Evolutionary conservation across 495 filamentous ascomycete species (phyloP), one percentile per base, ranked within the genome.

Genomic region (Trichocladium uniseriatum): DNA sequence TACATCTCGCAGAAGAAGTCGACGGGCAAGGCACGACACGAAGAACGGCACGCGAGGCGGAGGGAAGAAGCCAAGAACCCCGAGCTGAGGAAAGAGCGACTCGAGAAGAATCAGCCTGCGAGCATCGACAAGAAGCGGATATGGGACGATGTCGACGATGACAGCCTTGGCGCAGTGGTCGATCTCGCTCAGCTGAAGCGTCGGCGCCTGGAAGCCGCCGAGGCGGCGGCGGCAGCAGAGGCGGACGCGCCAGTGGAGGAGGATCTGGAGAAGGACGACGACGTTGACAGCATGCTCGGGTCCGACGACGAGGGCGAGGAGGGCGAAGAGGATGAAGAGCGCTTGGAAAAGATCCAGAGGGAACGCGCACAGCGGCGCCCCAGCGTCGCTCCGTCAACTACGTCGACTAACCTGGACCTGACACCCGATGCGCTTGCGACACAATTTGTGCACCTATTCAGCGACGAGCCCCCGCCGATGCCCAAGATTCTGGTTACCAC

Each of bases 401-500:
- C 76, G 34, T 83, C 79, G 46, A 86, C 82, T 16, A 86, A 86
- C 48, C 69, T 87, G 43, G 81, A 81, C 56, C 72, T 87, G 11
- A 83, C 82, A 3, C 84, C 83, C 0, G 78, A 83, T 59, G 79
- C 80, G 0, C 69, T 87, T 15, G 72, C 82, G 2, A 71, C 74
- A 50, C 82, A 84, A 48, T 98, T 95, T 67, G 88, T 89, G 13
- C 77, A 83, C 13, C 80, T 97, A 39, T 94, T 94, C 66, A 71
- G 75, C 18, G 72, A 76, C n/a, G 75, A 79, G 52, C 79, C 27
- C 63, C 78, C 38, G 58, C 69, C 43, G 67, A 68, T 42, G 81
- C 92, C 42, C 53, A 92, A 90, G 65, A 81, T 95, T 52, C 79
- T 97, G 15, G 79, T 98, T 60, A 98, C 92, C 8, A 96, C 91